phyloP scores from a whole-genome alignment of 306 rosid genomes.

The Fagus sylvatica region DNA sequence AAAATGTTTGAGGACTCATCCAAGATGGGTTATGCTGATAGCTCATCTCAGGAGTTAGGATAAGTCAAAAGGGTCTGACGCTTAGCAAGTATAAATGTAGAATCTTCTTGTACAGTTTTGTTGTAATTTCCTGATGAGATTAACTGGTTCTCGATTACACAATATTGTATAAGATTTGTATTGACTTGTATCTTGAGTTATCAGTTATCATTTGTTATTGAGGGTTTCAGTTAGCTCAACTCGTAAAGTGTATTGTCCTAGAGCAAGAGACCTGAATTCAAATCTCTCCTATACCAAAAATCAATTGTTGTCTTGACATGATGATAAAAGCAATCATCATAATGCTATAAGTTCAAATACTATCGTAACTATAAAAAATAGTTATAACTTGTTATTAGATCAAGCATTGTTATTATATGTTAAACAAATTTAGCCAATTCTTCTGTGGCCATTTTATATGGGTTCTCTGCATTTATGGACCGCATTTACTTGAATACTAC shows the following conservation, averaged over 20 bases:
- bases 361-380: no score
- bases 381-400: background rate
- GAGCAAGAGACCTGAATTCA: no score
- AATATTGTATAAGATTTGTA: slow-evolving; percentile 2
- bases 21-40: slow-evolving; percentile 7
- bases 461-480: background rate
- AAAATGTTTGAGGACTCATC: background rate
- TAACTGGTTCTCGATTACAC: slow-evolving; percentile 2
- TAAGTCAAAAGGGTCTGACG: slow-evolving; percentile 4
- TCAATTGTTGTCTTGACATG: no score
- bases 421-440: background rate
- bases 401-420: background rate
- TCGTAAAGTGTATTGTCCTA: no score
- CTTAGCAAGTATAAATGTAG: background rate
- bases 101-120: slow-evolving; percentile 23
- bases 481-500: background rate
- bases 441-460: background rate
- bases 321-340: no score
- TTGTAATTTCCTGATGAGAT: background rate
- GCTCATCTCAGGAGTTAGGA: background rate
- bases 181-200: background rate
- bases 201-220: background rate
- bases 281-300: no score
- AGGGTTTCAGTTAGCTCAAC: no score
- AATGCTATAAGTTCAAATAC: no score